Percentiles rank a stretch among this genome's conserved stretches.
Conservation (phyloP, 2,329 filamentous ascomycete species). For the Trichoderma sp. region DNA sequence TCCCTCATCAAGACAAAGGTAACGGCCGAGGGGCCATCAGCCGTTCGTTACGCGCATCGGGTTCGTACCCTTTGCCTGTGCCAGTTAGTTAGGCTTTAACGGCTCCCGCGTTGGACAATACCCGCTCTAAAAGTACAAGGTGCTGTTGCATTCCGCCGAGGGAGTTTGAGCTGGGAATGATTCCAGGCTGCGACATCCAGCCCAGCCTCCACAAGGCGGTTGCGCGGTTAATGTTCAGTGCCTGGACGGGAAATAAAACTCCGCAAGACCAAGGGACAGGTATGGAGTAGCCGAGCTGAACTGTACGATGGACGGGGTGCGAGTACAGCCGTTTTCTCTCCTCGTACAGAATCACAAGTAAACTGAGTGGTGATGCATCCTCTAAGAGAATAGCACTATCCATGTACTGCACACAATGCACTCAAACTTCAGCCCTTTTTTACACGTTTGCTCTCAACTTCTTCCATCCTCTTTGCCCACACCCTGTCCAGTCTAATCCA, state of each 20-base stretch:
- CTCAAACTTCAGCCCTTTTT: background rate
- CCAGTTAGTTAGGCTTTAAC: background rate
- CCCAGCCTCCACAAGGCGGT: constrained; percentile 1
- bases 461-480: background rate
- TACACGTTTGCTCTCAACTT: background rate
- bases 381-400: background rate
- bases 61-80: background rate
- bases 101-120: background rate
- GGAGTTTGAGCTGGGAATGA: background rate
- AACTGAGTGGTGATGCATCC: background rate
- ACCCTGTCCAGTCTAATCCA: background rate
- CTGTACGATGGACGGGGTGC: background rate
- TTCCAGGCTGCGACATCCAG: background rate
- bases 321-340: background rate
- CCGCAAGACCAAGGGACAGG: background rate
- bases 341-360: background rate
- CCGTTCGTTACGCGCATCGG: background rate
- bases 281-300: background rate
- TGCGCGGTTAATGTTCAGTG: background rate
- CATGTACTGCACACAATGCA: background rate
- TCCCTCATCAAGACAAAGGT: background rate
- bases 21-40: background rate
- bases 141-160: constrained; percentile 1
- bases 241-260: background rate
- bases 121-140: background rate